Evolutionary conservation across 441 rosid species (phyloP), one percentile per base, ranked within the genome.

Genomic region (Euphorbia neoarborescens): DNA sequence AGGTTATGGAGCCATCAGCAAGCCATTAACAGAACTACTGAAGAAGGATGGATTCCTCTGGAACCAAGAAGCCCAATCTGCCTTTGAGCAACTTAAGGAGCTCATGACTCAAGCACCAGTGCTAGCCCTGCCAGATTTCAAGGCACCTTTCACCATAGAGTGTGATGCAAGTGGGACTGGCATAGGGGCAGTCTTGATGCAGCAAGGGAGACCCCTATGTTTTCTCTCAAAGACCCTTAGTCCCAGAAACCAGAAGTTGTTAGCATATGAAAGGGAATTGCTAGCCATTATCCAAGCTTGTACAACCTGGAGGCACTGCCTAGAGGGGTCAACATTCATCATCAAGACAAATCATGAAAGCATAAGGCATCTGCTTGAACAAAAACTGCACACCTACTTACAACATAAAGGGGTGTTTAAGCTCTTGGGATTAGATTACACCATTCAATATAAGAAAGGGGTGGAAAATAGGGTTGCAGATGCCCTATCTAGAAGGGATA

Each of bases 291-390:
- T 22, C 0, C 24, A 9, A 3, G 32, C 13, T 1, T 17, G 34
- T 0, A 10, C 3, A 0, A 28, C 28, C 0, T n/a, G n/a, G 70
- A 10, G 10, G 2, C 60, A 66, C 14, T 66, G 50, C 5, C 0
- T 66, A 0, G 8, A 32, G 12, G 1, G 14, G n/a, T n/a, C 0
- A 0, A 1, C 0, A n/a, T 53, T 67, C 7, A 0, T 11, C 0
- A 34, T 51, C 2, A 30, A 20, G n/a, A 67, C 20, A 11, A 46
- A 68, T 7, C 62, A 73, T 51, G 25, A 61, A 0, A 34, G 72
- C 20, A 17, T 73, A 1, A 68, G 50, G 5, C 12, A 50, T 3
- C 15, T 73, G 0, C 3, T 60, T 2, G 14, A 30, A 8, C 46
- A 74, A 11, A 20, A 15, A 0, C 34, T 44, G 1, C 38, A 46